Evolutionary conservation across 345 rosid species (phyloP), one percentile per base, ranked within the genome.

Genomic region (Lepidium didymum): DNA sequence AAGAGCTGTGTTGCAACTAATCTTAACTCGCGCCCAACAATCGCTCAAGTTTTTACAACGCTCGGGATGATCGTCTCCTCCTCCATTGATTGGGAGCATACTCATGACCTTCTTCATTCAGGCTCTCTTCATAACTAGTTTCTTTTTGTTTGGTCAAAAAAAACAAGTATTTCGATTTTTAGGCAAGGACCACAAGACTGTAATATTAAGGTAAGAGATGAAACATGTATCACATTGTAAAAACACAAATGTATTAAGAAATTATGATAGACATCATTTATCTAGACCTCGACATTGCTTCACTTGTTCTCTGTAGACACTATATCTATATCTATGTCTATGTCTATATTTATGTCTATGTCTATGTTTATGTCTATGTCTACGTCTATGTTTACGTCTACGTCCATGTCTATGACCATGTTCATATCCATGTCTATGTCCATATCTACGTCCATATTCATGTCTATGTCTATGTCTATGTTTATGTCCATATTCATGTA

Each of bases 71-170:
- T 93, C 19, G 81, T 81, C 3, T 90, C 94, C 4, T 86, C 96
- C 4, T 79, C 91, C 1, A 43, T 81, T 6, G 95, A 90, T 67
- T 90, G 98, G 98, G 96, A 93, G 81, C 96, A 97, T 33, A 86
- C 97, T 37, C 77, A 82, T 69, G 86, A 85, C 64, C 75, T 81
- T 7, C 64, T 85, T 3, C 74, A 70, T 46, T 86, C 90, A 12
- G 81, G 65, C 14, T 82, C 89, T 42, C 18, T 77, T 38, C 37
- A 15, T 43, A 31, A 67, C 69, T 67, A 67, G 64, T 43, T 23
- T 12, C 8, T 27, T 19, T 16, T 21, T 12, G 6, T 11, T 29
- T 35, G 25, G 47, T 56, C 33, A 27, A 0, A 1, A 29, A 2
- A 33, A 40, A 49, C 36, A 40, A 37, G 13, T 63, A 46, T n/a